Percentiles rank a stretch among this genome's conserved stretches.
Evolutionary conservation across 768 basidiomycete species (phyloP).

Genomic region (Zangia roseola): DNA sequence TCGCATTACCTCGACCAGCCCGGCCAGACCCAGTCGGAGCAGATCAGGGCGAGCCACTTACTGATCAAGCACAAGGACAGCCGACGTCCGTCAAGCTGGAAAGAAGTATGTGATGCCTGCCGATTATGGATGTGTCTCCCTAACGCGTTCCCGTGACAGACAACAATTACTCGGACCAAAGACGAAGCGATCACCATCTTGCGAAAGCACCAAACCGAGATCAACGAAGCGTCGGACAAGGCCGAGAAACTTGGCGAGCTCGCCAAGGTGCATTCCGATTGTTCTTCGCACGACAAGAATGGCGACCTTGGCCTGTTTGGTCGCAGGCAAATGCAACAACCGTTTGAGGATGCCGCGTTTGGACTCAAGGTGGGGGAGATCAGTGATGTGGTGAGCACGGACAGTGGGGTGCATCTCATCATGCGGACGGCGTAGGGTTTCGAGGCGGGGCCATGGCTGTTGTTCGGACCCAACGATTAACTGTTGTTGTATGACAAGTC

Average conservation of each 20-base stretch:
- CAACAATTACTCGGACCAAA: conserved; percentile 80
- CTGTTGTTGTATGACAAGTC: conserved; percentile 2
- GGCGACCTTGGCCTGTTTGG: conserved; percentile 92
- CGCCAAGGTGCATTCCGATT: conserved; percentile 80
- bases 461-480: conserved; percentile 25
- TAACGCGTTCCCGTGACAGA: conserved; percentile 34
- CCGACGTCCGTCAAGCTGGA: conserved; percentile 79
- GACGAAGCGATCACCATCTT: conserved; percentile 88
- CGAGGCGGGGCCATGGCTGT: neutral
- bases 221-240: conserved; percentile 44
- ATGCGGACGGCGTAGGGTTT: conserved; percentile 73
- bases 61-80: conserved; percentile 88
- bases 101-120: conserved; percentile 55
- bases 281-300: conserved; percentile 74
- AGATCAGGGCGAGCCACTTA: conserved; percentile 93
- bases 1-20: conserved; percentile 49
- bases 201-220: conserved; percentile 57
- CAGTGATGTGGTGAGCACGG: conserved; percentile 81
- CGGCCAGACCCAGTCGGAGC: conserved; percentile 54
- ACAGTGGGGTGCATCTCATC: conserved; percentile 94
- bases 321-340: conserved; percentile 92
- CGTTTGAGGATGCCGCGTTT: conserved; percentile 90
- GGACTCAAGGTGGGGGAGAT: conserved; percentile 70
- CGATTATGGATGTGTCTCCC: neutral
- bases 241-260: conserved; percentile 70